Conservation (phyloP, 2,329 filamentous ascomycete genomes). For the Xenoacremonium recifei region DNA sequence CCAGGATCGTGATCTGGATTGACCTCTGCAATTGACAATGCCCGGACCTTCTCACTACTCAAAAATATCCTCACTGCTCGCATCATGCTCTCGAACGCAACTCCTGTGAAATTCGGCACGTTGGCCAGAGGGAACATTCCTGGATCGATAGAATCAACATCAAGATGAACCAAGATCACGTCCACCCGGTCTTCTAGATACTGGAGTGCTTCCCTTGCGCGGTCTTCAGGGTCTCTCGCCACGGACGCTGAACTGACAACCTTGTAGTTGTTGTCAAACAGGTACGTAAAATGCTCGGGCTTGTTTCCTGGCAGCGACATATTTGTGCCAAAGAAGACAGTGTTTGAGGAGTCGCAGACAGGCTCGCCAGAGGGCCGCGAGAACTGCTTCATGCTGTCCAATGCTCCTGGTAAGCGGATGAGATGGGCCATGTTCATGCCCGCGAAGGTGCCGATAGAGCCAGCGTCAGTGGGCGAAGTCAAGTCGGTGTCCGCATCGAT, state of each 20-base stretch:
- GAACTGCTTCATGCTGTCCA: slow-evolving; percentile 16
- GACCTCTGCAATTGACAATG: slow-evolving; percentile 17
- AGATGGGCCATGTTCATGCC: slow-evolving; percentile 22
- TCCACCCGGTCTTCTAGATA: slow-evolving; percentile 14
- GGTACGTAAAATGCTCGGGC: slow-evolving; percentile 18
- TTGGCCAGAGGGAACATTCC: slow-evolving; percentile 18
- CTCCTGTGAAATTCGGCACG: slow-evolving; percentile 18
- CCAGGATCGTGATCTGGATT: slow-evolving; percentile 20
- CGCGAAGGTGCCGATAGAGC: slow-evolving; percentile 17
- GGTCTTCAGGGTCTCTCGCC: slow-evolving; percentile 9
- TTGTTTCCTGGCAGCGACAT: slow-evolving; percentile 19
- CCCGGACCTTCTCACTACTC: slow-evolving; percentile 7
- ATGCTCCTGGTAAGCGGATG: slow-evolving; percentile 5
- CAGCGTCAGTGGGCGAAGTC: slow-evolving; percentile 13
- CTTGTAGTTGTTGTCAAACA: slow-evolving; percentile 19
- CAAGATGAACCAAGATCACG: slow-evolving; percentile 19
- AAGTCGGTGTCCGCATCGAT: slow-evolving; percentile 22
- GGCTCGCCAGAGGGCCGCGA: slow-evolving; percentile 13
- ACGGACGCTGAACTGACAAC: slow-evolving; percentile 16
- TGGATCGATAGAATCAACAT: slow-evolving; percentile 21
- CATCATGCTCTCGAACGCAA: slow-evolving; percentile 20
- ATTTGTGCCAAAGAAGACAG: slow-evolving; percentile 19
- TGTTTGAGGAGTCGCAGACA: slow-evolving; percentile 16
- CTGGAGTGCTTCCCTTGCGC: slow-evolving; percentile 10
- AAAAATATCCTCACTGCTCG: slow-evolving; percentile 9